These are phyloP conservation scores for Cercophora samala DNA, from an alignment of 495 filamentous ascomycete species.

Conservation along the genomic window DNA sequence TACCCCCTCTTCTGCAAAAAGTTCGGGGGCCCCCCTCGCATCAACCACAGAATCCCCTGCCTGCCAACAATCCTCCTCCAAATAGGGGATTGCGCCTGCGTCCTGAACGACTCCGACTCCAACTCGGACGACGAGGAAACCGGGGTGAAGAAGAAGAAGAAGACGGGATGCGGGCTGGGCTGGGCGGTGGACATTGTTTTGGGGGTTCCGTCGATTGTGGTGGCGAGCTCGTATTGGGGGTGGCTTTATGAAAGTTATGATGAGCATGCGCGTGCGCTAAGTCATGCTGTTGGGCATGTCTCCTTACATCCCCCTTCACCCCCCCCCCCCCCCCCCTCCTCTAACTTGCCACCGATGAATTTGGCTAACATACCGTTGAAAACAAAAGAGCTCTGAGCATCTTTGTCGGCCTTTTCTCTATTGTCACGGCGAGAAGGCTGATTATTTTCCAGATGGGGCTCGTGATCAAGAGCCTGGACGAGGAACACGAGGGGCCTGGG, in stretches of 20 bases:
- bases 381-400: neutral
- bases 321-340: neutral
- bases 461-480: neutral
- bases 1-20: neutral
- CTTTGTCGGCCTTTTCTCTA: neutral
- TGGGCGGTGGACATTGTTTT: no score
- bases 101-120: slow-evolving; percentile 6
- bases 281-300: neutral
- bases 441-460: slow-evolving; percentile 1
- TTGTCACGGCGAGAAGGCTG: neutral
- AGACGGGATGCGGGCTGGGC: neutral
- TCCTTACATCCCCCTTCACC: no score
- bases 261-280: no score
- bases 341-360: neutral
- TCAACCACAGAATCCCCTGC: neutral
- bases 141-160: no score
- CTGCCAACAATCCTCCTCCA: slow-evolving; percentile 15
- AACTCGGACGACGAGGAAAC: neutral
- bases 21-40: no score
- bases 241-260: no score
- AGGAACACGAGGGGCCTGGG: neutral
- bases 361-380: neutral
- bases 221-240: no score
- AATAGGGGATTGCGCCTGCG: slow-evolving; percentile 17
- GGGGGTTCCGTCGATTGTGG: no score